Evolutionary conservation across 176 grass and related monocot species (phyloP).

Genomic region (Thalia dealbata): DNA sequence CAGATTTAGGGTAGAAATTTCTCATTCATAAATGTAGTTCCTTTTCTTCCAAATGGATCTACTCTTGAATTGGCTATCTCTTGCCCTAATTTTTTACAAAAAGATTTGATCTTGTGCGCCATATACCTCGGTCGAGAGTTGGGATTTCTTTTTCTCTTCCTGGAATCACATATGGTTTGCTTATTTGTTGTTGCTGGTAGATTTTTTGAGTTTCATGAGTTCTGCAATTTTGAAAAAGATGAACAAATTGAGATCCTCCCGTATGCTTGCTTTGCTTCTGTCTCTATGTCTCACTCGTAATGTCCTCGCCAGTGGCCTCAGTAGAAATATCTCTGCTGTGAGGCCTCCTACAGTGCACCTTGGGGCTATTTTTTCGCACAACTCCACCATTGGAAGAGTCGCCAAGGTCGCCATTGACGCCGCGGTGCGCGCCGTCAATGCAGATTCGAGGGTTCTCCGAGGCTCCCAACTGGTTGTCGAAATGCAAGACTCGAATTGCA

Average conservation of each 20-base stretch:
- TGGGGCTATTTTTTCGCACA: slow-evolving; percentile 5
- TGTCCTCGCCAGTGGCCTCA: not conserved
- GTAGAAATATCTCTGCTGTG: not conserved
- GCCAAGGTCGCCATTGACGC: slow-evolving; percentile 15
- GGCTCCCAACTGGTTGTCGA: slow-evolving; percentile 5
- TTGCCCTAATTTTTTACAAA: too few species aligned
- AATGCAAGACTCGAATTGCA: slow-evolving; percentile 6
- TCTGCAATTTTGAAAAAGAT: not conserved
- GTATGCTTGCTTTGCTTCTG: not conserved
- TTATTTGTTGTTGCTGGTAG: not conserved
- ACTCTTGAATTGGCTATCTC: too few species aligned
- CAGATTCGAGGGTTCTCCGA: not conserved
- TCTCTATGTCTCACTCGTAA: not conserved
- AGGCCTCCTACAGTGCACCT: slow-evolving; percentile 14
- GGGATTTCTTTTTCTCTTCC: too few species aligned
- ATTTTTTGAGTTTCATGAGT: too few species aligned
- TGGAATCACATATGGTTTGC: too few species aligned
- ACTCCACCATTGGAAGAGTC: slow-evolving; percentile 11
- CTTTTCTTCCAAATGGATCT: too few species aligned
- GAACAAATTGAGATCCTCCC: not conserved
- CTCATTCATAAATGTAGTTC: not conserved
- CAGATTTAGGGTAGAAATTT: not conserved
- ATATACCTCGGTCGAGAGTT: too few species aligned
- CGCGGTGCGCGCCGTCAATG: slow-evolving; percentile 14
- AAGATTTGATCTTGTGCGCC: too few species aligned